Base-by-base conservation (phyloP, 106 monocot genomes). In the Xerophyta viscosa region DNA sequence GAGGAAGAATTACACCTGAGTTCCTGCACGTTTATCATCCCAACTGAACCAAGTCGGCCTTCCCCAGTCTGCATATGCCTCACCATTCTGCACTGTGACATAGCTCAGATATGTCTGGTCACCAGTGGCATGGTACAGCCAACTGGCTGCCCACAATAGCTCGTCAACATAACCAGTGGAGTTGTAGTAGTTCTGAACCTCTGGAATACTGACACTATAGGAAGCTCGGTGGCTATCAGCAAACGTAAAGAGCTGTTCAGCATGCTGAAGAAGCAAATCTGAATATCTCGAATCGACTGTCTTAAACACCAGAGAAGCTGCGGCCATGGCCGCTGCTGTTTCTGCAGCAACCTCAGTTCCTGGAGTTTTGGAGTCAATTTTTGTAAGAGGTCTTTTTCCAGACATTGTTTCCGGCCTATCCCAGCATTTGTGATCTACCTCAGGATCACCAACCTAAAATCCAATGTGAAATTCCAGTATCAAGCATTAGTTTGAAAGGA, bases 31-130 rank as follows among this genome's bases (percentile, higher is more conserved):
- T 63, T 96, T 96, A 42, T 96, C 96, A 69, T 96, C 96, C 96
- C 96, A 96, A 58, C 96, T 96, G 48, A 96, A 89, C 96, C 96
- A 96, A 46, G 96, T 89, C 26, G 96, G 96, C 33, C 85, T 76
- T 37, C 96, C 96, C 84, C 84, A 96, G 27, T 89, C 96, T 37
- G 96, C 96, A 76, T 56, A 84, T 25, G 52, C 11, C 27, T 86
- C 48, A 45, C 88, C 96, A 82, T 96, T 89, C 57, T 82, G 37
- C 3, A 79, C 79, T n/a, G 88, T 89, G 3, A 73, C 84, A 77
- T 96, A 96, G 62, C 73, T 96, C 14, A 96, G 61, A 41, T 89
- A 96, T 27, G 71, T 58, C 30, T 69, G 73, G 65, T 96, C 89
- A 22, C 85, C 85, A 27, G 96, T 96, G 30, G 96, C 96, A 77